These are phyloP conservation scores for Zymoseptoria passerinii DNA, from an alignment of 2,329 filamentous ascomycete species.

Conservation along the genomic window DNA sequence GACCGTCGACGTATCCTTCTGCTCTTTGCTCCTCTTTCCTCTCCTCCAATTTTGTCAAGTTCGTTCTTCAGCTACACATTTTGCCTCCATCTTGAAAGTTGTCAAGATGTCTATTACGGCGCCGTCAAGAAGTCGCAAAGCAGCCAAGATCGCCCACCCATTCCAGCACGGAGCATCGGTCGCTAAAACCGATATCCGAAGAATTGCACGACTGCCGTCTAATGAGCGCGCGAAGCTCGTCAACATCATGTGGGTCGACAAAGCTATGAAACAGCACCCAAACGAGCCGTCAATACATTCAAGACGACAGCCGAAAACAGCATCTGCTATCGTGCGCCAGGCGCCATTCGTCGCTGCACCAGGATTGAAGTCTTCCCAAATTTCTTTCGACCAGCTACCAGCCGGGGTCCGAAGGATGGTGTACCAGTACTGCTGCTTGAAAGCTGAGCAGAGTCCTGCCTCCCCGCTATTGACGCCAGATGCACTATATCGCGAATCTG, in stretches of 20 bases:
- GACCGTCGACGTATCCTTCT: background rate
- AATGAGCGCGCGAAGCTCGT: background rate
- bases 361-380: background rate
- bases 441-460: background rate
- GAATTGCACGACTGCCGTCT: background rate
- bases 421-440: slow-evolving; percentile 5
- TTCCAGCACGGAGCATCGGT: background rate
- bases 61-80: background rate
- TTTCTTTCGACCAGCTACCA: slow-evolving; percentile 6
- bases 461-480: background rate
- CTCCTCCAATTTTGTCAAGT: background rate
- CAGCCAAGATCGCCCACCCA: background rate
- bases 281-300: background rate
- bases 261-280: slow-evolving; percentile 7
- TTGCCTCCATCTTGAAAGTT: background rate
- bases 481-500: background rate
- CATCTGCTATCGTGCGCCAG: too few species aligned
- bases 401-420: slow-evolving; percentile 8
- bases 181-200: background rate
- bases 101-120: background rate
- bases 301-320: background rate
- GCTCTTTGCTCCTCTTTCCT: background rate
- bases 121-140: background rate
- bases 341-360: background rate
- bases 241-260: slow-evolving; percentile 10